phyloP scores from a whole-genome alignment of 768 basidiomycete genomes.

The Suillus alpinus region DNA sequence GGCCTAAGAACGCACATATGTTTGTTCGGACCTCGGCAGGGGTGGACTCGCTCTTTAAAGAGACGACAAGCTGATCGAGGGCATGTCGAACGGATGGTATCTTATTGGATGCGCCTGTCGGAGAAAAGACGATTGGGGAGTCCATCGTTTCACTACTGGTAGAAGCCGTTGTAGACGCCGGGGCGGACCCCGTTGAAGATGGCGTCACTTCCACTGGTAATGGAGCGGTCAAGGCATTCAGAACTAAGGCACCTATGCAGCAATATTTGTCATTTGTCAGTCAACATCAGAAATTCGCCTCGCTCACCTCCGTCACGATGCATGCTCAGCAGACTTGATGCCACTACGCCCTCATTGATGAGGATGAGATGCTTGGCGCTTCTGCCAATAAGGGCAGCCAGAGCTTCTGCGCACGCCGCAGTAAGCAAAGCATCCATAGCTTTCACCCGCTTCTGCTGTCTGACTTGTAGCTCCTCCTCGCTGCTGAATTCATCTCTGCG shows the following conservation, averaged over 20 bases:
- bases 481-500: constrained; percentile 25
- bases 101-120: constrained; percentile 35
- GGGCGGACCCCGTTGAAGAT: constrained; percentile 28
- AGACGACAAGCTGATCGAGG: constrained; percentile 64
- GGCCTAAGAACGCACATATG: constrained; percentile 67
- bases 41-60: constrained; percentile 51
- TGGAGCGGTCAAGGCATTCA: constrained; percentile 55
- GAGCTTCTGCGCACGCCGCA: constrained; percentile 52
- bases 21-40: constrained; percentile 79
- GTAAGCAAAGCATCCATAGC: constrained; percentile 54
- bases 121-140: constrained; percentile 47
- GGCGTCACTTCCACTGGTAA: constrained; percentile 41
- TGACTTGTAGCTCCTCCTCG: constrained; percentile 36
- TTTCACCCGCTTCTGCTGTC: constrained; percentile 47
- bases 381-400: constrained; percentile 70
- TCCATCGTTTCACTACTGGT: constrained; percentile 40
- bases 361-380: constrained; percentile 81
- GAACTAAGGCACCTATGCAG: constrained; percentile 54
- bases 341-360: constrained; percentile 86
- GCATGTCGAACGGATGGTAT: constrained; percentile 50
- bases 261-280: constrained; percentile 1
- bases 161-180: constrained; percentile 38
- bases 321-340: constrained; percentile 73
- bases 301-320: constrained; percentile 61
- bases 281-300: neutral